These are phyloP conservation scores for Penicillium sclerotigenum DNA, from an alignment of 2,329 filamentous ascomycete species.

Conservation along the genomic window DNA sequence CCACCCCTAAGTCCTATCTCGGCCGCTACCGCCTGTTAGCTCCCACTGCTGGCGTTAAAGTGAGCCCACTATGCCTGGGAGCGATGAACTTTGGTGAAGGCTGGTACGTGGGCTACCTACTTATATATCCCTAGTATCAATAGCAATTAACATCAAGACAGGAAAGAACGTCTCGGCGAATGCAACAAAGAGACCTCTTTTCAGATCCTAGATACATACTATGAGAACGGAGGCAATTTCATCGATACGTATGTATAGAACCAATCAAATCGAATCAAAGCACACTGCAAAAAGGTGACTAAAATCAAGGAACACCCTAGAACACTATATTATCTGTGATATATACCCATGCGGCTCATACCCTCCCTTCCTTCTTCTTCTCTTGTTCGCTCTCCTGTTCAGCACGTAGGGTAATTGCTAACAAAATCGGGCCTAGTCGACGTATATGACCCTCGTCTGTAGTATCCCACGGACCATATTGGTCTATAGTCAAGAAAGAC, in stretches of 20 bases:
- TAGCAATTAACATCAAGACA: not conserved
- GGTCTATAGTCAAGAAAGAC: not conserved
- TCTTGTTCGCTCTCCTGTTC: not conserved
- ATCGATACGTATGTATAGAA: slow-evolving; percentile 45
- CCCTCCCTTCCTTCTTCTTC: not conserved
- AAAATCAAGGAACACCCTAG: no score
- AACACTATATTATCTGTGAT: no score
- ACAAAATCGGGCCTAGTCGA: not conserved
- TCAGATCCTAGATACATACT: slow-evolving; percentile 51
- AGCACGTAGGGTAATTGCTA: not conserved
- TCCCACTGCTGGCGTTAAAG: slow-evolving; percentile 51
- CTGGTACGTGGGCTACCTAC: slow-evolving; percentile 34
- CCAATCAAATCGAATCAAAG: no score
- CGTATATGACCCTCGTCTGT: no score
- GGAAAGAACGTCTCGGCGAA: slow-evolving; percentile 35
- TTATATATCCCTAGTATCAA: not conserved
- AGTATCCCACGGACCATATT: not conserved
- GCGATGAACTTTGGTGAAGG: slow-evolving; percentile 55
- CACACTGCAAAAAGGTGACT: no score
- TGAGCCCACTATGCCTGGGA: slow-evolving; percentile 54
- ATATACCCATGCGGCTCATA: no score
- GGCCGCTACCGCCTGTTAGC: slow-evolving; percentile 54
- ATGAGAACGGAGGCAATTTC: slow-evolving; percentile 52
- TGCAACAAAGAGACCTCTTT: slow-evolving; percentile 50
- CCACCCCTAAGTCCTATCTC: slow-evolving; percentile 34